These are phyloP conservation scores for Gaeumannomyces sp. DNA, from an alignment of 2,329 filamentous ascomycete genomes.

Conservation along the genomic window DNA sequence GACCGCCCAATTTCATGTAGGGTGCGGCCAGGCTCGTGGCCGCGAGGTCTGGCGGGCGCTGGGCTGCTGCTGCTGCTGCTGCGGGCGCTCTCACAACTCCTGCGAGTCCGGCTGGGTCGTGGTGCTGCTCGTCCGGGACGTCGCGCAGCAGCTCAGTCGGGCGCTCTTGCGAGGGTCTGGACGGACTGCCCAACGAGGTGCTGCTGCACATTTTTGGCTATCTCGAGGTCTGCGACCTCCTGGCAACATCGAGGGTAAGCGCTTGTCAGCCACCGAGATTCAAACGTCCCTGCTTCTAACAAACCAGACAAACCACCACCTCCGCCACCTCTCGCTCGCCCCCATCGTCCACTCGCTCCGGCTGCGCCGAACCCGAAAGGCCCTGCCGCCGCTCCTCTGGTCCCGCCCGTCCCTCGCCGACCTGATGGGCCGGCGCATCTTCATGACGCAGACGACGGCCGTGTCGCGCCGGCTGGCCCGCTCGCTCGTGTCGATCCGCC, in stretches of 20 bases:
- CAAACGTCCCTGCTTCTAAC: too few species aligned
- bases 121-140: not conserved
- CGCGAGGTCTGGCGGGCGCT: not conserved
- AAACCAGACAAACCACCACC: constrained; percentile 51
- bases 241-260: constrained; percentile 49
- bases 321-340: constrained; percentile 55
- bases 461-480: constrained; percentile 58
- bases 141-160: too few species aligned
- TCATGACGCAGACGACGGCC: constrained; percentile 59
- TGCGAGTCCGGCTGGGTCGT: too few species aligned
- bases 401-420: constrained; percentile 54
- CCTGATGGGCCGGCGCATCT: constrained; percentile 58
- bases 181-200: constrained; percentile 49
- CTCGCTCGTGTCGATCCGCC: constrained; percentile 58
- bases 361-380: constrained; percentile 47
- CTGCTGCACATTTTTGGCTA: constrained; percentile 49
- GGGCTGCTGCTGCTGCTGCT: not conserved
- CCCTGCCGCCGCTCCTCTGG: constrained; percentile 49
- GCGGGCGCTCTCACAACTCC: too few species aligned
- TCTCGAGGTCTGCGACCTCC: constrained; percentile 51
- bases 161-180: constrained; percentile 18
- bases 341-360: constrained; percentile 61
- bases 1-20: too few species aligned
- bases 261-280: too few species aligned
- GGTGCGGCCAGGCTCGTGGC: not conserved